Conservation (phyloP, 305 asterid species). For the Andrographis paniculata region DNA sequence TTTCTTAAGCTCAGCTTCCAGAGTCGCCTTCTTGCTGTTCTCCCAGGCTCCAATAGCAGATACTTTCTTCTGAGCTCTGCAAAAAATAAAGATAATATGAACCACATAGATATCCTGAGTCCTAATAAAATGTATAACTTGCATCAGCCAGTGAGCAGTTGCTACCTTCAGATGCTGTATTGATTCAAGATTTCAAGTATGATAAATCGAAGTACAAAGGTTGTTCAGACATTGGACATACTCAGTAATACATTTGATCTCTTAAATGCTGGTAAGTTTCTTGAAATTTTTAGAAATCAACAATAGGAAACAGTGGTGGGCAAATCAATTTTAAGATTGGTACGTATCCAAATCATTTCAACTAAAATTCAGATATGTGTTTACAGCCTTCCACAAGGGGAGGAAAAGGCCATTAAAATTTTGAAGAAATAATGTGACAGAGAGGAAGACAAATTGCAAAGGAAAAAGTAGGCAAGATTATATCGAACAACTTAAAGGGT, state of each 20-base stretch:
- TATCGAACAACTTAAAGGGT: too few relatives aligned
- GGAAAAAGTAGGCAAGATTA: too few relatives aligned
- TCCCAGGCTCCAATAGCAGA: slow-evolving; percentile 71
- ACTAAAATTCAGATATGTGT: too few relatives aligned
- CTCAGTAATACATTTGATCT: background rate
- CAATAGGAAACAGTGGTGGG: background rate
- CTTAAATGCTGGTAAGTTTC: background rate
- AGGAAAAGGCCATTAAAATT: too few relatives aligned
- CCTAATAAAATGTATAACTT: background rate
- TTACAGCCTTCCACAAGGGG: too few relatives aligned
- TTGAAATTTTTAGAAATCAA: background rate
- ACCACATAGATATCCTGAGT: too few relatives aligned
- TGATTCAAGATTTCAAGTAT: background rate
- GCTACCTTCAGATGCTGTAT: slow-evolving; percentile 3
- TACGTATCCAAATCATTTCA: too few relatives aligned
- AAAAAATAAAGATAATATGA: background rate
- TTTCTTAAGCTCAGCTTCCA: slow-evolving; percentile 77
- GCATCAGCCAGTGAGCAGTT: background rate
- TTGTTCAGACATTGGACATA: too few relatives aligned
- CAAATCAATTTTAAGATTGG: background rate
- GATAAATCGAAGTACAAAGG: background rate
- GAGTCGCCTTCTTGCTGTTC: slow-evolving; percentile 76
- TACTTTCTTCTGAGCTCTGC: slow-evolving; percentile 69
- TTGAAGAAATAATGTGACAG: too few relatives aligned
- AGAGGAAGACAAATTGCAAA: too few relatives aligned